Percentiles rank a stretch among this genome's conserved stretches.
These are phyloP conservation scores for Capsella rubella DNA, from an alignment of 441 rosid species.

Conservation along the genomic window DNA sequence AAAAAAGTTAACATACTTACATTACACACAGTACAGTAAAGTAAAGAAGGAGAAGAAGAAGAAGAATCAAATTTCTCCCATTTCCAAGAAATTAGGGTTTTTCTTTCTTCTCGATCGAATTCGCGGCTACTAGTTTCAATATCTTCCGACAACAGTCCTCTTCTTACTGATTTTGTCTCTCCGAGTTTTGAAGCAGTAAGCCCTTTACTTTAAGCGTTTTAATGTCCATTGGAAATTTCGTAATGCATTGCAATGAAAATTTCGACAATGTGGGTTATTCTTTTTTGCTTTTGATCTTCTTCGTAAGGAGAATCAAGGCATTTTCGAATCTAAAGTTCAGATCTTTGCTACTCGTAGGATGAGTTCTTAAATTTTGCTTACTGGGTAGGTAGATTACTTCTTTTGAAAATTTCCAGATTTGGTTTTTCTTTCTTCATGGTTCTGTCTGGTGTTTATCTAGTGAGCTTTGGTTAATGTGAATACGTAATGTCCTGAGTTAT, in stretches of 20 bases:
- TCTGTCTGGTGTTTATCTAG: constrained; percentile 13
- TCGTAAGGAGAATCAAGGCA: neutral
- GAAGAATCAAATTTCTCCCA: constrained; percentile 10
- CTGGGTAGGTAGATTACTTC: neutral
- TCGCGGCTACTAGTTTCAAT: constrained; percentile 36
- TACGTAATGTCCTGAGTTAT: neutral
- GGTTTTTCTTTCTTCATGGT: neutral
- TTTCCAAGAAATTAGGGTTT: constrained; percentile 38
- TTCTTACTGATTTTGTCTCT: constrained; percentile 33
- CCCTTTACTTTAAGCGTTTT: constrained; percentile 24
- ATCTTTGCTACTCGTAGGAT: constrained; percentile 32
- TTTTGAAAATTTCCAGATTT: constrained; percentile 14
- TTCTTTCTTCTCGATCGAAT: constrained; percentile 26
- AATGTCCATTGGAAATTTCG: constrained; percentile 13
- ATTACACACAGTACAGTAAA: constrained; percentile 11
- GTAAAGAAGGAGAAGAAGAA: constrained; percentile 8
- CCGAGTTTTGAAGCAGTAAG: constrained; percentile 33
- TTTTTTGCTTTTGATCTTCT: neutral
- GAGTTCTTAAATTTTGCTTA: neutral
- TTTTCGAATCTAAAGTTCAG: constrained; percentile 13
- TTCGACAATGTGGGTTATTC: constrained; percentile 25
- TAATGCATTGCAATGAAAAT: constrained; percentile 26
- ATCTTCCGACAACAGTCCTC: constrained; percentile 32
- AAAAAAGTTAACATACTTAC: constrained; percentile 1
- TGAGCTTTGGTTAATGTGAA: constrained; percentile 18